Base-by-base conservation (phyloP, 176 grass and related monocot species). In the Oryza rufipogon region DNA sequence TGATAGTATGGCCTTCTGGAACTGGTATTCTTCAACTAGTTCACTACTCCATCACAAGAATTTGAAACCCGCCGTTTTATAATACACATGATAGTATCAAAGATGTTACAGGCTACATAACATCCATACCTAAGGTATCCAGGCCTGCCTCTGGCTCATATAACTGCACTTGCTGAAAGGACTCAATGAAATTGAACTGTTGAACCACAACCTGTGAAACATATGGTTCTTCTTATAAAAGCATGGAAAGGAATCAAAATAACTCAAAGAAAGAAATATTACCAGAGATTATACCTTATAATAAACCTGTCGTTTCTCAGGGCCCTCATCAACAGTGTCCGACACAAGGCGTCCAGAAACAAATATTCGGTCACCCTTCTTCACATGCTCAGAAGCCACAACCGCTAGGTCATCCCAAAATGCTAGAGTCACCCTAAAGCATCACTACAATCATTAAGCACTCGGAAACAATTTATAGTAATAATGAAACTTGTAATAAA, bases 341-440 rank as follows among this genome's bases (percentile, higher is more conserved):
- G 93, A 94, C 4, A 96, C 89, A 48, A 99, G 91, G n/a, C 86
- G 90, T 66, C 96, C 96, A 51, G 93, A 95, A 70, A 99, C 91
- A 88, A 76, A 92, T 69, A 99, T 92, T 14, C 86, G 83, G 25
- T 81, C 77, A 51, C 96, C 96, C 45, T 90, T 80, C 78, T 95
- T 85, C 48, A 99, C 68, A 80, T 96, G 96, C 88, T 96, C 91
- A 61, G 80, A 94, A 14, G 93, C 91, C 76, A 89, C 39, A 87
- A 89, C 4, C 39, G 96, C 93, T 69, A 99, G 46, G n/a, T 96
- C 96, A 32, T 99, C 91, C 96, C 96, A 99, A 79, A 99, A 92
- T 19, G 83, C 79, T 63, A 99, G 73, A 82, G 85, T 98, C 44
- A 99, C 90, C 96, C 96, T 99, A 51, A 63, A 80, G 28, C 17